A percentile compares a stretch with the other conserved stretches of the same genome.
These are phyloP conservation scores for Paramecium bursaria DNA, from an alignment of 73 alveolate species.

Conservation along the genomic window DNA sequence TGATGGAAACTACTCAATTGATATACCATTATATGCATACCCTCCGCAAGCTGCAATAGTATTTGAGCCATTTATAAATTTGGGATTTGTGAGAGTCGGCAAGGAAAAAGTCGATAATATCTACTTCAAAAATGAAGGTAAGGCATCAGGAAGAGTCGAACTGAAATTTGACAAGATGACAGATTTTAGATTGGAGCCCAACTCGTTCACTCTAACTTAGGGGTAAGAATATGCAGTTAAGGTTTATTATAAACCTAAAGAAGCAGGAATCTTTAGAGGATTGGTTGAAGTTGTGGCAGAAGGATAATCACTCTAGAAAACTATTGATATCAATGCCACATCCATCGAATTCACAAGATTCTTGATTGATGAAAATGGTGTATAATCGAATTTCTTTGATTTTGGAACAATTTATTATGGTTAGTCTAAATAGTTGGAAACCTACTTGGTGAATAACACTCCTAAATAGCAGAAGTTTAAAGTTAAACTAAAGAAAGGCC, in stretches of 20 bases:
- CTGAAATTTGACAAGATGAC: conserved; percentile 85
- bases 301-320: conserved; percentile 90
- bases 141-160: conserved; percentile 88
- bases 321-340: conserved; percentile 97
- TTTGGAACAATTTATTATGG: conserved; percentile 98
- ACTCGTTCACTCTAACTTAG: conserved; percentile 84
- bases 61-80: conserved; percentile 97
- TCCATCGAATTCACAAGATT: conserved; percentile 87
- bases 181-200: conserved; percentile 90
- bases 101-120: conserved; percentile 86
- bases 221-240: conserved; percentile 85
- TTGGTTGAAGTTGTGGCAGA: conserved; percentile 94
- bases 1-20: conserved; percentile 87
- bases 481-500: conserved; percentile 88
- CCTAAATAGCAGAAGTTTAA: conserved; percentile 90
- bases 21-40: conserved; percentile 92
- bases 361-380: conserved; percentile 85
- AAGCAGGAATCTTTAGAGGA: conserved; percentile 94
- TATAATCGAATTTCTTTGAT: conserved; percentile 89
- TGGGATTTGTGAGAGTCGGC: conserved; percentile 94
- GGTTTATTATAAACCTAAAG: conserved; percentile 90
- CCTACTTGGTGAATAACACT: conserved; percentile 96
- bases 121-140: conserved; percentile 96
- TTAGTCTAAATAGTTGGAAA: conserved; percentile 88
- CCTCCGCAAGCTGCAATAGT: conserved; percentile 95